These are phyloP conservation scores for Ceratocystis lukuohia DNA, from an alignment of 2,329 filamentous ascomycete species.

Conservation along the genomic window DNA sequence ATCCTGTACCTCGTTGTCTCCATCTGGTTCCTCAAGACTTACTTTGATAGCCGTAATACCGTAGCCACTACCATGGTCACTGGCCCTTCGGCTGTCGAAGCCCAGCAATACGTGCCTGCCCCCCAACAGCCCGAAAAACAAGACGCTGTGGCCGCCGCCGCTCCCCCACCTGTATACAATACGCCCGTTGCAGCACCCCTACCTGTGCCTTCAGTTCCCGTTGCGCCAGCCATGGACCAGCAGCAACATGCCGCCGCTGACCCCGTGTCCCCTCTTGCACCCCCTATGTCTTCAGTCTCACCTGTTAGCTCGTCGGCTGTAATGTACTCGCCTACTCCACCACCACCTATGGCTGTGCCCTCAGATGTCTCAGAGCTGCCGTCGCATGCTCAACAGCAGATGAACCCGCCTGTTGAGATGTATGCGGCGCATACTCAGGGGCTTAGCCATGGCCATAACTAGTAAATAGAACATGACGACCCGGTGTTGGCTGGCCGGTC, in stretches of 20 bases:
- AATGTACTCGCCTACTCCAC: neutral
- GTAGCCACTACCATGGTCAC: constrained; percentile 22
- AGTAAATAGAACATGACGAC: neutral
- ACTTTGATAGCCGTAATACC: constrained; percentile 26
- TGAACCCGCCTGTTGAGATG: constrained; percentile 15
- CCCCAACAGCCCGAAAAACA: neutral
- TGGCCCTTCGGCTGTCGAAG: constrained; percentile 20
- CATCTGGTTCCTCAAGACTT: constrained; percentile 28
- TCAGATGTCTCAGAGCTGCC: constrained; percentile 49
- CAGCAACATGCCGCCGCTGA: neutral
- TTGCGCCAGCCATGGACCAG: neutral
- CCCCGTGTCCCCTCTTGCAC: neutral
- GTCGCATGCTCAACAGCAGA: constrained; percentile 23
- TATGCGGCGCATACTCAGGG: neutral
- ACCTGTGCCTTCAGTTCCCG: neutral
- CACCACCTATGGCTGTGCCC: neutral
- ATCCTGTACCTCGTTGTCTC: constrained; percentile 30
- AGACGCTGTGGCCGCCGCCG: neutral
- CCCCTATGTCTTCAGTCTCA: neutral
- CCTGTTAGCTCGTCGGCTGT: neutral
- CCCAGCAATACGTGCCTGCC: constrained; percentile 14
- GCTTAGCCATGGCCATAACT: neutral
- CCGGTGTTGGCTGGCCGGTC: too few relatives aligned
- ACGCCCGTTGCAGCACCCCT: neutral
- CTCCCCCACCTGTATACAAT: neutral